Conservation (phyloP, 116 monocot genomes). For the Thalassia testudinum region DNA sequence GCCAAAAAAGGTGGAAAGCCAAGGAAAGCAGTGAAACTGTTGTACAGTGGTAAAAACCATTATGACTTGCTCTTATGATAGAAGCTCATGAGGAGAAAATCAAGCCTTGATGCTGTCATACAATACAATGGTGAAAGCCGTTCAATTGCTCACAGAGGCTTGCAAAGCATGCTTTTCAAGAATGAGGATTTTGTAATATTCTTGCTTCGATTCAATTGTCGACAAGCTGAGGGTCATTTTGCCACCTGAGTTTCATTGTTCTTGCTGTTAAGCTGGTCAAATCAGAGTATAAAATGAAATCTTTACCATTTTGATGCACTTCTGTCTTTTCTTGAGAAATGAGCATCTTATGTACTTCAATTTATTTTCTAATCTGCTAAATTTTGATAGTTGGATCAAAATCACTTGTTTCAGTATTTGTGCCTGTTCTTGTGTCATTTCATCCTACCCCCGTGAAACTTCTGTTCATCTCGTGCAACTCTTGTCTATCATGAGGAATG, state of each 20-base stretch:
- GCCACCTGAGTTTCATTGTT: background rate
- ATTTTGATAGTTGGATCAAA: too few species aligned
- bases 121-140: background rate
- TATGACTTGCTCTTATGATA: conserved; percentile 76
- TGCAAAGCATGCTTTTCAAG: background rate
- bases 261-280: background rate
- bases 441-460: too few species aligned
- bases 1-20: conserved; percentile 29
- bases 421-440: too few species aligned
- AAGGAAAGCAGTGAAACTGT: conserved; percentile 50
- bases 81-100: background rate
- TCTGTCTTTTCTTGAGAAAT: too few species aligned
- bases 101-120: background rate
- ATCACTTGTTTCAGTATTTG: too few species aligned
- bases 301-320: background rate
- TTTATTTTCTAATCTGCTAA: too few species aligned
- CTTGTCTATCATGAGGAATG: too few species aligned
- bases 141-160: background rate
- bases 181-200: background rate
- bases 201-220: background rate
- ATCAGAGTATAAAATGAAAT: background rate
- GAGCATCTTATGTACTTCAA: too few species aligned
- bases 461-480: too few species aligned
- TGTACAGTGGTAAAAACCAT: conserved; percentile 83
- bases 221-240: background rate